phyloP scores from a whole-genome alignment of 306 rosid genomes.

The Vicia faba region DNA sequence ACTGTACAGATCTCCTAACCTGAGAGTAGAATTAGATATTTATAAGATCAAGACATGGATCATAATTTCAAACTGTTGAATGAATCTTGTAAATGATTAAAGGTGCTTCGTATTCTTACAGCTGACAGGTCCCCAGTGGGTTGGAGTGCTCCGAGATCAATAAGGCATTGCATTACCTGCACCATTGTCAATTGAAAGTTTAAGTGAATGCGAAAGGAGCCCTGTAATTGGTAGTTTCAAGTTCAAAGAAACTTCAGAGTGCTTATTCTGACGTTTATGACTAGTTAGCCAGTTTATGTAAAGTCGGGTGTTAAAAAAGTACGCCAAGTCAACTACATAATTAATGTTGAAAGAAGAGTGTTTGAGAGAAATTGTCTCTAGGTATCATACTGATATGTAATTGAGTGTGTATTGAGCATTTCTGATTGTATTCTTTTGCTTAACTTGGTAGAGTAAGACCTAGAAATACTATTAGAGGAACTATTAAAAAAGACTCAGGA shows the following conservation, averaged over 20 bases:
- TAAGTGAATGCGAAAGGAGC: not conserved
- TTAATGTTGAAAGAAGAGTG: not conserved
- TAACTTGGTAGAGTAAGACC: not conserved
- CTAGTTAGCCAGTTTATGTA: not conserved
- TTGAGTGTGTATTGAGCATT: too few species aligned
- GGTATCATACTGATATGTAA: not conserved
- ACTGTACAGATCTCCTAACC: constrained; percentile 90
- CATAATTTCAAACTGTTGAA: constrained; percentile 5
- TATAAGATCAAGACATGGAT: constrained; percentile 5
- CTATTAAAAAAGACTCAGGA: too few species aligned
- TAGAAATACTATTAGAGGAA: too few species aligned
- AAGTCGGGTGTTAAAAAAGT: not conserved
- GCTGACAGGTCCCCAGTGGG: constrained; percentile 83
- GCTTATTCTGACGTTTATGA: not conserved
- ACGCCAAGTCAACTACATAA: not conserved
- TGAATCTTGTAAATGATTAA: not conserved
- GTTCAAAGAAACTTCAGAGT: constrained; percentile 10
- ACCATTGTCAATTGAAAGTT: constrained; percentile 35
- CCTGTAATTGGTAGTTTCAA: not conserved
- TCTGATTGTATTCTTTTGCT: not conserved
- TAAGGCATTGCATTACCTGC: constrained; percentile 81
- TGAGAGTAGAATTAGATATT: constrained; percentile 29
- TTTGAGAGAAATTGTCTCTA: constrained; percentile 8
- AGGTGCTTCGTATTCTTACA: constrained; percentile 39
- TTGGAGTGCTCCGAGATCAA: constrained; percentile 87